Base-by-base conservation (phyloP, 2,329 filamentous ascomycete genomes). In the Penicillium vulpinum region DNA sequence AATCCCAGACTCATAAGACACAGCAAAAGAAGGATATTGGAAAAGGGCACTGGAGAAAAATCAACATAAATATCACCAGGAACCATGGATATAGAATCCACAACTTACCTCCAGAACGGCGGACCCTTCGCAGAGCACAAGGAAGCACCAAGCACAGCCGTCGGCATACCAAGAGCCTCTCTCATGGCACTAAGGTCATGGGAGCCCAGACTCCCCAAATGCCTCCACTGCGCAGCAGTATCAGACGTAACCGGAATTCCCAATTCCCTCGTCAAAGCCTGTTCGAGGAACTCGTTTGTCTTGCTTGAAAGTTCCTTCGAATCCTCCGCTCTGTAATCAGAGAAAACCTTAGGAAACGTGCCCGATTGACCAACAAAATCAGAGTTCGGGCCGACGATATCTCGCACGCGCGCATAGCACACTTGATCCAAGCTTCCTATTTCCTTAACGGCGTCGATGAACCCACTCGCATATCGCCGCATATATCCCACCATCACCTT, bases 401-500 rank as follows among this genome's bases (percentile, higher is more conserved):
- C 77, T 58, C 79, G 66, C 1, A 81, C 76, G 1, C 82, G 73
- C 0, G 79, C 83, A 63, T 86, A 86, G 9, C 73, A 66, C 16
- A 87, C 81, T 52, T 77, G 72, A 0, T 74, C 75, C 35, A 85
- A 77, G 0, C 70, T 70, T 0, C 73, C 78, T 2, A 86, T 70
- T 59, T 86, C 84, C 54, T 77, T 71, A 16, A 85, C 72, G 0
- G 81, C 81, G 39, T 83, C 75, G 0, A 76, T 62, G 61, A 86
- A 86, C 0, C 77, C 75, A 0, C 78, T 65, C 0, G 85, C 83
- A 64, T 85, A 86, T 3, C 85, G 76, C 16, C 85, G 73, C 83
- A 85, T 85, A 56, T 83, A 83, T 2, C 83, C 84, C 0, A 87
- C 81, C 66, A 87, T 81, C 0, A 85, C 76, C 24, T 67, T 73